phyloP scores from a whole-genome alignment of 1,139 yeast species.

The Nadsonia starkeyi-henricii region DNA sequence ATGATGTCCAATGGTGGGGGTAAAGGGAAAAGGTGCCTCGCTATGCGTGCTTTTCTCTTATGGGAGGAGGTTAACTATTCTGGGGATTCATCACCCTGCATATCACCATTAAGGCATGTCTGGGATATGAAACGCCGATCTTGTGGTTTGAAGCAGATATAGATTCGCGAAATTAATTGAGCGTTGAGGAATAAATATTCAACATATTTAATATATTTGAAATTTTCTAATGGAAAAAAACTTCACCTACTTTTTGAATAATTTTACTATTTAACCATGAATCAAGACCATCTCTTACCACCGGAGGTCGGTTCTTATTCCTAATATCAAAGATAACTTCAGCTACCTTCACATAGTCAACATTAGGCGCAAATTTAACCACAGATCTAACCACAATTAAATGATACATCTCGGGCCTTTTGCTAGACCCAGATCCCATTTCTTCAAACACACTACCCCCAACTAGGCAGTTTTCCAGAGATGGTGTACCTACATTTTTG shows the following conservation, averaged over 20 bases:
- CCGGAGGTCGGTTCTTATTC: not conserved
- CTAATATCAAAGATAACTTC: not conserved
- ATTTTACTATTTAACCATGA: not conserved
- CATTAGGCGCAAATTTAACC: not conserved
- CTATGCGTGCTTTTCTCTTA: too few relatives aligned
- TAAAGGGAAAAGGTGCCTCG: too few relatives aligned
- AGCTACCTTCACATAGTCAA: not conserved
- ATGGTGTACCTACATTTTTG: not conserved
- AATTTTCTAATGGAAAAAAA: too few relatives aligned
- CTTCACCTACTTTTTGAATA: not conserved
- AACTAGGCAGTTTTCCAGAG: not conserved
- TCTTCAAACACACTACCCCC: constrained; percentile 6
- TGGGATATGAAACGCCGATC: too few relatives aligned
- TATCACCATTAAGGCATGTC: too few relatives aligned
- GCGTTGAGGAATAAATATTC: too few relatives aligned
- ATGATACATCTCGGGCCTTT: not conserved
- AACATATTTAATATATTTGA: too few relatives aligned
- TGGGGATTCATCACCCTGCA: too few relatives aligned
- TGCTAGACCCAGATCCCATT: constrained; percentile 1
- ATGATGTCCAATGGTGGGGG: too few relatives aligned
- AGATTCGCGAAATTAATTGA: too few relatives aligned
- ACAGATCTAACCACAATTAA: not conserved
- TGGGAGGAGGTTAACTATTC: too few relatives aligned
- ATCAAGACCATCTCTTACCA: not conserved
- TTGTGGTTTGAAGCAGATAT: too few relatives aligned